phyloP scores from a whole-genome alignment of 805 yeast genomes.

The Metschnikowia anglica region DNA sequence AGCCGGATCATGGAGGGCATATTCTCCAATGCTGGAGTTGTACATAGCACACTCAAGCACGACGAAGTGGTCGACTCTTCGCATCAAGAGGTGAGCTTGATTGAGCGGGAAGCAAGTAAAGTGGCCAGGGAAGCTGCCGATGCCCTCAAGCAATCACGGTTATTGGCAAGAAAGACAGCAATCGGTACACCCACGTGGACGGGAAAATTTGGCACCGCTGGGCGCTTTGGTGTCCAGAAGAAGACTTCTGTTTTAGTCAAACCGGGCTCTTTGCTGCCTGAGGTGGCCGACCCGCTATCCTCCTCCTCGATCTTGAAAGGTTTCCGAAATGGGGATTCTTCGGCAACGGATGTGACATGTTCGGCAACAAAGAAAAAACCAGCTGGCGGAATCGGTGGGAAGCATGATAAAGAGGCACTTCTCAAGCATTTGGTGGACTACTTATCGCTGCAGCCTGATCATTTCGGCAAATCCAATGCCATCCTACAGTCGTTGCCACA shows the following conservation, averaged over 20 bases:
- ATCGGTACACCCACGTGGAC: slow-evolving; percentile 96
- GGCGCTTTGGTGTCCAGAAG: slow-evolving; percentile 44
- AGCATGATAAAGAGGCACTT: slow-evolving; percentile 14
- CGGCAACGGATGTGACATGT: slow-evolving; percentile 15
- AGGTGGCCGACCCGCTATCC: slow-evolving; percentile 23
- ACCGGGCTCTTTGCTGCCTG: neutral
- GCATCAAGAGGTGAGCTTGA: slow-evolving; percentile 50
- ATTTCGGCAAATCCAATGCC: slow-evolving; percentile 49
- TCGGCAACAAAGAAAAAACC: slow-evolving; percentile 1
- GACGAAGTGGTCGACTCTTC: slow-evolving; percentile 67
- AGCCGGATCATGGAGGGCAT: slow-evolving; percentile 71
- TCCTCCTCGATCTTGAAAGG: slow-evolving; percentile 52
- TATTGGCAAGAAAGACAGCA: slow-evolving; percentile 41
- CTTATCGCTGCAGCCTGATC: slow-evolving; percentile 35
- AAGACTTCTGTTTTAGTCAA: neutral
- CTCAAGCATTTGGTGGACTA: slow-evolving; percentile 41
- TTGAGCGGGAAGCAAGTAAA: slow-evolving; percentile 64
- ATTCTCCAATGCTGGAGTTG: slow-evolving; percentile 61
- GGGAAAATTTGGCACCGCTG: slow-evolving; percentile 86
- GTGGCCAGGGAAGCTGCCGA: slow-evolving; percentile 54
- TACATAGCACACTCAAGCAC: slow-evolving; percentile 74
- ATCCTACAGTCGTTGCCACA: slow-evolving; percentile 40
- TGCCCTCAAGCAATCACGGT: slow-evolving; percentile 61
- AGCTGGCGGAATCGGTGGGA: slow-evolving; percentile 9
- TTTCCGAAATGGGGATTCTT: slow-evolving; percentile 45